A percentile compares a stretch with the other conserved stretches of the same genome.
Conservation (phyloP, 2,329 filamentous ascomycete genomes). For the Cladophialophora immunda region DNA sequence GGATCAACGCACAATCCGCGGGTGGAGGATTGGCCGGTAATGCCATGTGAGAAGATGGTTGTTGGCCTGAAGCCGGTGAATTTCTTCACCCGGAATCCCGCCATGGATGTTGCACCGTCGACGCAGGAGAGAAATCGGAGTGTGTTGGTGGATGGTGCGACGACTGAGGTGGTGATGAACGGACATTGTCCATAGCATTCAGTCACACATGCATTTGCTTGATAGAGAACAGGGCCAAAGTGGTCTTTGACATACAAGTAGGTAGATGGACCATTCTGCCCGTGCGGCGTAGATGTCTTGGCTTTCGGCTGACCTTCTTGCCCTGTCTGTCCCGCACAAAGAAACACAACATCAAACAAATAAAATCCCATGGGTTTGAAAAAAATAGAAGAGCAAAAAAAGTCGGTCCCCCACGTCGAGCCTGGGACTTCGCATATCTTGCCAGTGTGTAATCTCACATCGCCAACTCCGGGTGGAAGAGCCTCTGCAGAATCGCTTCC, state of each 20-base stretch:
- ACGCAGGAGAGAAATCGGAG: constrained; percentile 36
- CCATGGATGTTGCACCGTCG: constrained; percentile 40
- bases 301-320: too few relatives aligned
- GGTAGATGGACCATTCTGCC: too few relatives aligned
- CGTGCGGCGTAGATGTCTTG: too few relatives aligned
- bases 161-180: constrained; percentile 1
- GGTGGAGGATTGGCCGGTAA: constrained; percentile 56
- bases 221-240: not conserved
- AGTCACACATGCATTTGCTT: too few relatives aligned
- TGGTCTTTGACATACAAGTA: not conserved
- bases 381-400: constrained; percentile 42
- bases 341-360: not conserved
- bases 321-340: constrained; percentile 9
- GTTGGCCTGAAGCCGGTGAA: constrained; percentile 44
- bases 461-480: constrained; percentile 63
- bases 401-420: constrained; percentile 45
- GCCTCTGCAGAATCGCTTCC: constrained; percentile 68
- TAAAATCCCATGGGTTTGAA: not conserved
- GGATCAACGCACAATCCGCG: constrained; percentile 57
- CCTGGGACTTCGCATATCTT: constrained; percentile 44
- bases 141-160: constrained; percentile 31
- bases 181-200: constrained; percentile 24
- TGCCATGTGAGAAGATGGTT: constrained; percentile 45
- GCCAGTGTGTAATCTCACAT: constrained; percentile 60
- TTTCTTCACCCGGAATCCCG: constrained; percentile 44